Evolutionary conservation across 768 basidiomycete genomes (phyloP), one percentile per base, ranked within the genome.

Genomic region (Chiua virens): DNA sequence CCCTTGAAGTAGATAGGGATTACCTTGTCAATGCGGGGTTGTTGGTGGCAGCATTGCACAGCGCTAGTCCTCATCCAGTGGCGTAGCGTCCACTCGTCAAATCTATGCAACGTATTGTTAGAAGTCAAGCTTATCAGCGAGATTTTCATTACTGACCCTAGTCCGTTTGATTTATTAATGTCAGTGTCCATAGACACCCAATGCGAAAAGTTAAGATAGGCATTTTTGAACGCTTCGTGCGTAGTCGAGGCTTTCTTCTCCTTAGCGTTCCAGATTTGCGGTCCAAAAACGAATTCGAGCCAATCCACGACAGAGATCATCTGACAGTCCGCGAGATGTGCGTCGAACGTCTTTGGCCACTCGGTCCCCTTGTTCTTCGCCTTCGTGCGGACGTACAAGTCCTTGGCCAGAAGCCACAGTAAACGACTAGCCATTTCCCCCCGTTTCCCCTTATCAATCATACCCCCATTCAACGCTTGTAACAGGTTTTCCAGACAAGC

Each of bases 281-380:
- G 5, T 20, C 30, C 30, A 13, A 30, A 30, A 13, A 30, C 11
- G 10, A 30, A 30, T 13, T 30, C 30, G 30, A 30, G 45, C 20
- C 46, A 51, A 25, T 46, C 39, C 7, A 41, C 10, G 27, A 51
- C 40, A 5, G 45, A 14, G n/a, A 55, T 45, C 45, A 35, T 51
- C 32, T 52, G 15, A 28, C 50, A 52, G 45, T 52, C 45, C 2
- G 34, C 42, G 11, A 55, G 40, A 41, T 41, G 40, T 25, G 7
- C 40, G 5, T 41, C 40, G 14, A 22, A 23, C 9, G 18, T 39
- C 38, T 3, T 6, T 3, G 38, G n/a, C 38, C 3, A 4, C 9
- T 8, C 20, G 5, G 10, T 21, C 7, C 8, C 38, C 2, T 1
- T 20, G 10, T 39, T 11, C 20, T 39, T 39, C 9, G 28, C 4